Conservation (phyloP, 345 rosid genomes). For the Adansonia digitata region DNA sequence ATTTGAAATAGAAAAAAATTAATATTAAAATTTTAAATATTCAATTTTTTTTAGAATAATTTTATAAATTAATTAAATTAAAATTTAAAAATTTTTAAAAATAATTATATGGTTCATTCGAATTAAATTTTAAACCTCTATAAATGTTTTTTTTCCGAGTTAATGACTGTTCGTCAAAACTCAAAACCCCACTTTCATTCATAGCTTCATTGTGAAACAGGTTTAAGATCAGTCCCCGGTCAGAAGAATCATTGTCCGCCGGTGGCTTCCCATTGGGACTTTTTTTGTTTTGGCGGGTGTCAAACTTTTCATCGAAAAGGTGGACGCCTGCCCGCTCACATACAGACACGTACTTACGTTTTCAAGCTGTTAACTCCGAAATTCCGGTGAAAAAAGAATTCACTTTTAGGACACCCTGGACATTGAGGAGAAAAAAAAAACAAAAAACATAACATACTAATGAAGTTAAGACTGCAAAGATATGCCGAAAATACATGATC, state of each 20-base stretch:
- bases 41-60: no score
- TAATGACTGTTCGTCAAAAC: background rate
- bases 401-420: background rate
- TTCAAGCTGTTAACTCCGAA: background rate
- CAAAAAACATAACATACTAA: background rate
- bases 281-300: no score
- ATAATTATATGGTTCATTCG: no score
- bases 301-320: background rate
- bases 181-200: background rate
- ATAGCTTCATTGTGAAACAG: background rate
- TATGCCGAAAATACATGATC: background rate
- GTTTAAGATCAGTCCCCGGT: background rate
- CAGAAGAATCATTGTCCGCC: background rate
- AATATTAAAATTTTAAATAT: no score
- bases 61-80: no score
- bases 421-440: background rate
- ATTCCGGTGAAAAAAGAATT: no score
- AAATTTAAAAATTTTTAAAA: no score
- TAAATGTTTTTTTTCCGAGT: background rate
- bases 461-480: background rate
- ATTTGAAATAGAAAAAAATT: no score
- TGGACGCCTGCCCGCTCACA: background rate
- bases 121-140: background rate
- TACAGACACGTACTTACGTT: rapidly evolving
- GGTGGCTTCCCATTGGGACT: background rate